Evolutionary conservation across 148 eudicot genomes (phyloP), one percentile per base, ranked within the genome.

Genomic region (Diospyros lotus): DNA sequence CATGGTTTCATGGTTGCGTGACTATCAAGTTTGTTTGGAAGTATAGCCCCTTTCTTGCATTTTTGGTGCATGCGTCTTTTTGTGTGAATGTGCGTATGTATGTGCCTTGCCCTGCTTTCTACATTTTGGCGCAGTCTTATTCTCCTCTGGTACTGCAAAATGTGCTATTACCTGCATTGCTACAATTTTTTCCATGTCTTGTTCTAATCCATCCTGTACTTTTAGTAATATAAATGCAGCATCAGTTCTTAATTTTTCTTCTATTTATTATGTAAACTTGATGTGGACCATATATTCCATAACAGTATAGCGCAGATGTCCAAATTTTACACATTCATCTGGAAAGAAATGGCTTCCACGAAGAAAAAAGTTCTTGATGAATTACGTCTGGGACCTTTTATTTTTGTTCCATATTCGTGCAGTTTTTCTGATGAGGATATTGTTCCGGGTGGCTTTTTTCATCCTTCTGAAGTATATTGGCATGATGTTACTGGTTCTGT

Each of bases 281-380:
- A 53, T 43, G 59, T 61, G 46, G 3, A 79, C 81, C 62, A 73
- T 64, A 51, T 68, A 5, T 53, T 73, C 72, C 46, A 54, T 73
- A 40, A 63, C 93, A 94, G 98, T 78, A 66, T 92, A 77, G 80
- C 87, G 60, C 98, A 95, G 78, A 95, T 95, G 98, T 86, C 89
- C 69, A 90, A 82, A 71, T 83, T 95, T 51, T 95, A 92, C 83
- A 59, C 87, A 40, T 89, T 83, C 74, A 72, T 95, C 53, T 90
- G 91, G 89, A 88, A 81, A 77, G 93, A 80, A 80, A 87, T 88
- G 88, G 67, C 83, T 80, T 75, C 74, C 56, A 84, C 90, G 69
- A 86, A 86, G 82, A 77, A 83, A 74, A 83, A 80, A 81, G 85
- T 86, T 51, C 10, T 83, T 74, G 87, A 84, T 60, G 80, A 85